Conservation (phyloP, 1,139 yeast species). For the Zygosaccharomyces pseudobailii region DNA sequence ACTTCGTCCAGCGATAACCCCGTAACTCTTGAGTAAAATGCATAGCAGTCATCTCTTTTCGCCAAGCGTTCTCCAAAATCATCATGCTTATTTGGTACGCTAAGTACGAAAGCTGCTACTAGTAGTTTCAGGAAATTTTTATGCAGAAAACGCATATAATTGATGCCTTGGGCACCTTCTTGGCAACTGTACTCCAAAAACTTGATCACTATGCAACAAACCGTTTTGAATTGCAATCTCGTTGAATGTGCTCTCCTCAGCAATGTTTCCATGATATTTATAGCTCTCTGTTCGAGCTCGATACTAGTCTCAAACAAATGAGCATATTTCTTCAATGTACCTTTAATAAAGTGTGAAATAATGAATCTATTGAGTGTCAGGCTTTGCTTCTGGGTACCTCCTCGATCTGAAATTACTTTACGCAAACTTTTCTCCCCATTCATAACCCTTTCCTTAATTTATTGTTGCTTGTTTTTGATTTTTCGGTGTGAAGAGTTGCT, state of each 20-base stretch:
- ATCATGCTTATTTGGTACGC: constrained; percentile 14
- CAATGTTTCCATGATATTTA: constrained; percentile 15
- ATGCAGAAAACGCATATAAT: constrained; percentile 22
- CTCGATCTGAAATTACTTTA: background rate
- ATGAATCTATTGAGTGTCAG: constrained; percentile 15
- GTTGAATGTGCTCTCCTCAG: constrained; percentile 18
- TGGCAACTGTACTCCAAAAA: constrained; percentile 21
- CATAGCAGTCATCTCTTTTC: constrained; percentile 18
- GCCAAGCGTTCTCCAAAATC: constrained; percentile 15
- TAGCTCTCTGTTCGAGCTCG: constrained; percentile 2
- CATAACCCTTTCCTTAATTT: background rate
- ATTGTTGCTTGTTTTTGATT: background rate
- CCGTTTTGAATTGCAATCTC: constrained; percentile 22
- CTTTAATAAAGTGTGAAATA: constrained; percentile 15
- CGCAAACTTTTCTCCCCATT: background rate
- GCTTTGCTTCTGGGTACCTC: constrained; percentile 1
- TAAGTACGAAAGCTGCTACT: constrained; percentile 22
- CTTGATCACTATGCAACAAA: constrained; percentile 25
- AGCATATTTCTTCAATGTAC: constrained; percentile 12
- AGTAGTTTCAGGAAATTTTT: constrained; percentile 21
- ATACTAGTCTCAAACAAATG: constrained; percentile 6
- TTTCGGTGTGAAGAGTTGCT: background rate
- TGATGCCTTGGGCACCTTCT: constrained; percentile 8
- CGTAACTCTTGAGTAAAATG: constrained; percentile 17
- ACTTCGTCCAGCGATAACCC: constrained; percentile 23